Base-by-base conservation (phyloP, 768 basidiomycete genomes). In the Termitomyces sp. region DNA sequence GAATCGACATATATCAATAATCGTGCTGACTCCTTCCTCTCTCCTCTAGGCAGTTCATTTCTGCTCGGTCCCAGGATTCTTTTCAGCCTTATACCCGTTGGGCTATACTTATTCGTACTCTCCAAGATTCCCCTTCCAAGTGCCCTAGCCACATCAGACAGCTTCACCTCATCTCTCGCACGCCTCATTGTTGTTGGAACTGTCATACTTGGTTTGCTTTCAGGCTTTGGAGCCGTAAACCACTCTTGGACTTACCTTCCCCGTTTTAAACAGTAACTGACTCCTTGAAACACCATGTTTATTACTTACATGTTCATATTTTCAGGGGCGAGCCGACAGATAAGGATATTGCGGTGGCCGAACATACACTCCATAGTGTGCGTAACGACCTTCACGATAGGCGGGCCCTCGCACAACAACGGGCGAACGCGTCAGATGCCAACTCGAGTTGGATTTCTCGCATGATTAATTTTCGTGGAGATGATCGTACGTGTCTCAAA, bases 161-260 rank as follows among this genome's bases (percentile, higher is more conserved):
- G 76, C 2, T 74, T 81, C 31, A 81, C 81, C 9, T 75, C 84
- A 1, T 77, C 81, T 0, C 75, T 87, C 2, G 76, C 88, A 2
- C 83, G 91, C 11, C 79, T 93, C 14, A 83, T 88, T 20, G 88
- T 92, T 20, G 73, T 94, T 25, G 92, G 92, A 2, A 92, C 88
- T 0, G 78, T 87, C 36, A 82, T 92, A 59, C 85, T 94, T n/a
- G 92, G 92, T 5, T 69, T 86, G 3, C 77, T 94, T 5, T 91
- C 92, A 0, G 92, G 92, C 0, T 88, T 91, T 63, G 91, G 91
- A 63, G 87, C 90, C 3, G 78, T 89, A 52, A 85, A 81, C 63
- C 86, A 83, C 50, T 81, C 85, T 0, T 90, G 89, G 88, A 74
- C 72, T 5, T 85, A 80, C 67, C 70, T 88, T 12, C 85, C 85